A percentile compares a stretch with the other conserved stretches of the same genome.
Evolutionary conservation across 2,329 filamentous ascomycete genomes (phyloP).

Genomic region (Paraphoma sp.): DNA sequence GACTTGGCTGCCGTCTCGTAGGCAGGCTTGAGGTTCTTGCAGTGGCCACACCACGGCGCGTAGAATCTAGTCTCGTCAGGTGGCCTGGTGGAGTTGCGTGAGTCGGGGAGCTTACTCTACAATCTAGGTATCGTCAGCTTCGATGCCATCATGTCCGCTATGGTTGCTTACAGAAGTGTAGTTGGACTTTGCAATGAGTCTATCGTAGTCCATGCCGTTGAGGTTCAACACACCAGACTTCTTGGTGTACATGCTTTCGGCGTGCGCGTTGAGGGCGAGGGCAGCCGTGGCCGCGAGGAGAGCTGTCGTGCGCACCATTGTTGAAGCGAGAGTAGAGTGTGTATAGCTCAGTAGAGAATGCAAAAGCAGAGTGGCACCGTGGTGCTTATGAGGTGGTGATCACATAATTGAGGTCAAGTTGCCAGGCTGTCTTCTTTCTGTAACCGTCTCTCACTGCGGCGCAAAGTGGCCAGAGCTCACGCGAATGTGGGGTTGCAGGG

Average conservation of each 20-base stretch:
- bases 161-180: conserved; percentile 76
- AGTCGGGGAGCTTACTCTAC: conserved; percentile 44
- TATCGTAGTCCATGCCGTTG: conserved; percentile 78
- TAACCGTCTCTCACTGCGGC: neutral
- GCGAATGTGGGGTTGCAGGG: conserved; percentile 7
- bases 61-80: conserved; percentile 74
- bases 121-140: conserved; percentile 34
- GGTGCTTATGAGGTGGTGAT: conserved; percentile 10
- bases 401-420: conserved; percentile 18
- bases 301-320: conserved; percentile 45
- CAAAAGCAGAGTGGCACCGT: conserved; percentile 11
- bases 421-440: conserved; percentile 4
- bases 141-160: neutral
- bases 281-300: conserved; percentile 63
- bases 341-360: conserved; percentile 6
- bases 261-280: conserved; percentile 70
- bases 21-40: conserved; percentile 91
- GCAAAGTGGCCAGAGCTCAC: conserved; percentile 3
- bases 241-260: conserved; percentile 81
- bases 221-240: conserved; percentile 87
- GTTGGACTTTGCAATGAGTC: conserved; percentile 85
- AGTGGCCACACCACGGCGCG: conserved; percentile 97
- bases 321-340: conserved; percentile 10
- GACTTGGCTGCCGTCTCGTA: conserved; percentile 93
- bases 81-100: neutral